Base-by-base conservation (phyloP, 2,329 filamentous ascomycete genomes). In the Xylaria sp. region DNA sequence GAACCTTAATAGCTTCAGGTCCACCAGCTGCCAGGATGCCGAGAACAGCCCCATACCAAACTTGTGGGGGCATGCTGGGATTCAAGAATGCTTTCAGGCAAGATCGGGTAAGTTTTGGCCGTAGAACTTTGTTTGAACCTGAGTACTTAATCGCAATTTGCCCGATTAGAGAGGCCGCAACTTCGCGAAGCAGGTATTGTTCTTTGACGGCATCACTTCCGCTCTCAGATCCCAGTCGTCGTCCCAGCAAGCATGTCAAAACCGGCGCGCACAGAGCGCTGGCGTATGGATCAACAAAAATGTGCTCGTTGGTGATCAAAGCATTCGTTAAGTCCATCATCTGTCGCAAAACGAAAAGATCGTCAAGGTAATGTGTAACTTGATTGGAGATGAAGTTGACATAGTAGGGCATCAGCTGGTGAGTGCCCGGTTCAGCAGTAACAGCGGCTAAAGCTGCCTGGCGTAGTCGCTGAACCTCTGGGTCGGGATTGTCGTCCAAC, bases 341-440 rank as follows among this genome's bases (percentile, higher is more conserved):
- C 78, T 96, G 93, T 22, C 89, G 90, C 25, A 99, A 85, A 5
- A 94, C 89, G 77, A 97, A 97, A 2, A 94, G 86, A 78, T 97
- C 92, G 80, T 97, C 94, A 71, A 97, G 86, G 72, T 90, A 92
- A 78, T 99, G 96, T 1, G 96, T 98, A 57, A 99, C 93, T 79
- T 97, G 96, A 78, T 97, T 95, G 22, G 94, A 91, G 74, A 98
- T 92, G 79, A 97, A 98, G 78, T 96, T 94, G 66, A 97, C 91
- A 74, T 98, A 97, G 81, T 99, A 99, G 0, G 96, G 96, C 31
- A 97, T 90, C 10, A 99, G 88, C 80, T 99, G 96, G 77, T 99
- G 96, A 44, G 98, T 87, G 42, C 95, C 95, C 0, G 96, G 94
- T 76, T 99, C 96, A 64, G 93, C 92, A 56, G 91, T 87, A 27